Conservation (phyloP, 2,329 filamentous ascomycete species). For the Aspergillus piperis region DNA sequence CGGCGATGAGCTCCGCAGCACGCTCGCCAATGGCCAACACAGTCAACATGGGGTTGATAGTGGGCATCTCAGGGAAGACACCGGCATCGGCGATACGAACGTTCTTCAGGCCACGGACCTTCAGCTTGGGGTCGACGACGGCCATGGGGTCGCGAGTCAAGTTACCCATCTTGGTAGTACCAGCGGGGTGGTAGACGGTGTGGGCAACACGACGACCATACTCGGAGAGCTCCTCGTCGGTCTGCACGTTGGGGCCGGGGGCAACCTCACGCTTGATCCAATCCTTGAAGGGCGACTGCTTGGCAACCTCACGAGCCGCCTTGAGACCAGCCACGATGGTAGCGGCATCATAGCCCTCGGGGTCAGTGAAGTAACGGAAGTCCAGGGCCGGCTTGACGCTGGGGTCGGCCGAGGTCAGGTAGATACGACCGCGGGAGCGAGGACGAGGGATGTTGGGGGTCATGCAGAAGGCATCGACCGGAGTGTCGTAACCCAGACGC, state of each 20-base stretch:
- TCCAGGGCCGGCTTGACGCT: slow-evolving; percentile 78
- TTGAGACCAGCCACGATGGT: slow-evolving; percentile 76
- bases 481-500: slow-evolving; percentile 72
- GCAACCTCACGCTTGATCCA: slow-evolving; percentile 84
- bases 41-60: slow-evolving; percentile 88
- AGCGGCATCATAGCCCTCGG: slow-evolving; percentile 80
- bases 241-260: slow-evolving; percentile 70
- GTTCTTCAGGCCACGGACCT: slow-evolving; percentile 69
- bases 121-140: slow-evolving; percentile 76
- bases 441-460: slow-evolving; percentile 87
- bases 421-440: slow-evolving; percentile 74
- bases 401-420: slow-evolving; percentile 74
- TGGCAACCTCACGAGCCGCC: slow-evolving; percentile 73
- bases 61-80: slow-evolving; percentile 84
- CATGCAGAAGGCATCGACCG: slow-evolving; percentile 84
- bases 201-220: slow-evolving; percentile 81
- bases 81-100: slow-evolving; percentile 83
- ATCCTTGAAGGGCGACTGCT: slow-evolving; percentile 74
- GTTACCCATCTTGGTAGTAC: slow-evolving; percentile 89
- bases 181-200: slow-evolving; percentile 87
- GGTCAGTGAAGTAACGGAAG: slow-evolving; percentile 87
- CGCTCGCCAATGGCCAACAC: slow-evolving; percentile 82
- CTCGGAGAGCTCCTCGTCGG: slow-evolving; percentile 77
- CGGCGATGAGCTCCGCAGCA: slow-evolving; percentile 78
- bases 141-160: slow-evolving; percentile 66